Evolutionary conservation across 352 stramenopile species (phyloP), one percentile per base, ranked within the genome.

Genomic region (Globisporangium heterothallicum): DNA sequence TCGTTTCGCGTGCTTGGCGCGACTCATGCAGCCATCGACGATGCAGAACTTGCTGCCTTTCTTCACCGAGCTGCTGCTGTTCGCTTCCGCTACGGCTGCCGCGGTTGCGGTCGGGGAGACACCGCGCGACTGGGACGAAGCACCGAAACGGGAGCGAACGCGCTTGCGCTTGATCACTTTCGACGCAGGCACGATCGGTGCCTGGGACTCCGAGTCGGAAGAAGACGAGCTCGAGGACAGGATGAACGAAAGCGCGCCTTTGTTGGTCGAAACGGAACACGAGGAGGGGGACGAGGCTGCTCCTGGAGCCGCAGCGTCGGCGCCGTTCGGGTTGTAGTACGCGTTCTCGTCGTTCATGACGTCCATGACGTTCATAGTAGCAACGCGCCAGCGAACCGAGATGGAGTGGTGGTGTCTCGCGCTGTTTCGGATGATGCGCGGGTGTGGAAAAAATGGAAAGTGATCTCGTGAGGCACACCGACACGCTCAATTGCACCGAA

Each of bases 41-140:
- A 72, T 70, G 57, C 72, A 82, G 56, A 70, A 73, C 46, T 77
- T 76, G 58, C 66, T 70, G 29, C 69, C 67, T 46, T 78, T 78
- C 53, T 78, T 78, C 30, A 35, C 18, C 19, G 47, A n/a, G n/a
- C n/a, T n/a, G n/a, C n/a, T n/a, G n/a, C n/a, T 22, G 14, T 42
- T 32, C 13, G 36, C 29, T 13, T 53, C 24, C 26, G 32, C 25
- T 4, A 38, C 18, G 18, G 43, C 19, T 6, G 43, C 19, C 6
- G 43, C 18, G 13, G 42, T 21, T 5, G 24, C 30, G 16, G n/a
- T 49, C 25, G 26, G n/a, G 9, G 30, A 36, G 9, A 36, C 30
- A 8, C 30, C 30, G 2, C 30, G 30, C 30, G 30, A 8, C 2
- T 36, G 30, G 30, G 30, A 36, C 30, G n/a, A 24, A 38, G 18